Evolutionary conservation across 371 early-diverging fungal genomes (phyloP).

Genomic region (Parasitella parasitica): DNA sequence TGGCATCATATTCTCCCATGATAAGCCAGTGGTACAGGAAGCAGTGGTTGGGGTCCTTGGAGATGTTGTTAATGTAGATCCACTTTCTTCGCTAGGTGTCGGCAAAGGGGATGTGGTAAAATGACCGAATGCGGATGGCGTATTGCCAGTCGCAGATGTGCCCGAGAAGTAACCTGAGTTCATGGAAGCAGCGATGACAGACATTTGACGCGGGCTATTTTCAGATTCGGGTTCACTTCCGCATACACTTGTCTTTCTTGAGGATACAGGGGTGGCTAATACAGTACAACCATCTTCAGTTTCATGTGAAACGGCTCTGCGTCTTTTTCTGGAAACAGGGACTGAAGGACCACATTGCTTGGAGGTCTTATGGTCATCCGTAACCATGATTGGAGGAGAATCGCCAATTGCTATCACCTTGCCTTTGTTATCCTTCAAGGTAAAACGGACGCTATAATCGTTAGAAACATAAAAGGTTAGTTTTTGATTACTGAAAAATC

Average conservation of each 20-base stretch:
- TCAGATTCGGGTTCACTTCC: not conserved
- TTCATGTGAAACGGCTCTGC: not conserved
- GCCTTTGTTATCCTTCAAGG: slow-evolving; percentile 62
- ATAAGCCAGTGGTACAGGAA: not conserved
- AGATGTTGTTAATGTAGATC: not conserved
- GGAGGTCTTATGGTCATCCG: slow-evolving; percentile 90
- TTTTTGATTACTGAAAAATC: not conserved
- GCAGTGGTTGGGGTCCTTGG: not conserved
- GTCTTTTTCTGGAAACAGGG: not conserved
- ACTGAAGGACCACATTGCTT: slow-evolving; percentile 31
- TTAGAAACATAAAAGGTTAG: not conserved
- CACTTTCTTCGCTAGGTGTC: not conserved
- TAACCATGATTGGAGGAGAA: slow-evolving; percentile 90
- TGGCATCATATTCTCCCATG: not conserved
- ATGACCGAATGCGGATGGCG: not conserved
- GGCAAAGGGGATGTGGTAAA: not conserved
- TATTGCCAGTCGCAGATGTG: not conserved
- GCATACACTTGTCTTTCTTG: slow-evolving; percentile 14
- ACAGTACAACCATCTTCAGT: slow-evolving; percentile 3
- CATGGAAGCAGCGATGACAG: not conserved
- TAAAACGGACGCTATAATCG: slow-evolving; percentile 61
- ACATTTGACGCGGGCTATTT: not conserved
- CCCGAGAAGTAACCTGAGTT: not conserved
- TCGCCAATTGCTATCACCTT: slow-evolving; percentile 71
- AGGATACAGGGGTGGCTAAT: slow-evolving; percentile 24